phyloP scores from a whole-genome alignment of 1,284 basidiomycete genomes.

The Trichosporon sp. region DNA sequence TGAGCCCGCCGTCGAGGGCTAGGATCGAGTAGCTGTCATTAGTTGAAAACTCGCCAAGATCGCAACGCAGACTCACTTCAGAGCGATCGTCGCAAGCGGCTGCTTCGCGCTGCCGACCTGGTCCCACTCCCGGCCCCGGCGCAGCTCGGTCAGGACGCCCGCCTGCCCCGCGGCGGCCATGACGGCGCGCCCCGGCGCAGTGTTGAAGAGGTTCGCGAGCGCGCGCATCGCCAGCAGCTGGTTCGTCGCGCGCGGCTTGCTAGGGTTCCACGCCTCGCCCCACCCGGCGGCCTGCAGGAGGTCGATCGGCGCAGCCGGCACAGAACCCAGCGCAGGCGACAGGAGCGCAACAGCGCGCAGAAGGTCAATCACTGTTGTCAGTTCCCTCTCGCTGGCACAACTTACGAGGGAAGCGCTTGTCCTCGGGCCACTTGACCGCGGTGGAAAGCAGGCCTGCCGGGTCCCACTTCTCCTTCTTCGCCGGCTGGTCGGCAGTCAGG shows the following conservation, averaged over 20 bases:
- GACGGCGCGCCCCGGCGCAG: constrained; percentile 51
- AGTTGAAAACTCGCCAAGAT: not conserved
- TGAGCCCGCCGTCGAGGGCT: constrained; percentile 40
- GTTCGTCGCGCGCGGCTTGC: constrained; percentile 76
- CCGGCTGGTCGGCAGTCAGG: constrained; percentile 11
- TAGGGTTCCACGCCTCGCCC: constrained; percentile 55
- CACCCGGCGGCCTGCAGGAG: constrained; percentile 69
- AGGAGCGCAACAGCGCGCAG: constrained; percentile 70
- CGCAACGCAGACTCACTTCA: constrained; percentile 42
- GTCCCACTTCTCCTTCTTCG: constrained; percentile 51
- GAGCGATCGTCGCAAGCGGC: constrained; percentile 40
- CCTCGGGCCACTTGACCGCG: constrained; percentile 72
- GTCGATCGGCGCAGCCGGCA: constrained; percentile 54
- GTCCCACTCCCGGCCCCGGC: constrained; percentile 23
- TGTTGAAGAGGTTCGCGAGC: constrained; percentile 68
- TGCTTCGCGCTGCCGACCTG: constrained; percentile 33
- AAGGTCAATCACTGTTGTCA: constrained; percentile 72
- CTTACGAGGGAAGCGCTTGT: constrained; percentile 75
- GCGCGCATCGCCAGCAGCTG: constrained; percentile 76
- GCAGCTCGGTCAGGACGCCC: constrained; percentile 57
- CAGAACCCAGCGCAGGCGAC: constrained; percentile 54
- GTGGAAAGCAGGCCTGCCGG: constrained; percentile 63
- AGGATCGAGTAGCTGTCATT: constrained; percentile 50
- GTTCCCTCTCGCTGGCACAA: constrained; percentile 8
- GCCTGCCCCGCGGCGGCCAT: constrained; percentile 56